A percentile compares a stretch with the other conserved stretches of the same genome.
Evolutionary conservation across 352 stramenopile species (phyloP).

Genomic region (Elongisporangium undulatum): DNA sequence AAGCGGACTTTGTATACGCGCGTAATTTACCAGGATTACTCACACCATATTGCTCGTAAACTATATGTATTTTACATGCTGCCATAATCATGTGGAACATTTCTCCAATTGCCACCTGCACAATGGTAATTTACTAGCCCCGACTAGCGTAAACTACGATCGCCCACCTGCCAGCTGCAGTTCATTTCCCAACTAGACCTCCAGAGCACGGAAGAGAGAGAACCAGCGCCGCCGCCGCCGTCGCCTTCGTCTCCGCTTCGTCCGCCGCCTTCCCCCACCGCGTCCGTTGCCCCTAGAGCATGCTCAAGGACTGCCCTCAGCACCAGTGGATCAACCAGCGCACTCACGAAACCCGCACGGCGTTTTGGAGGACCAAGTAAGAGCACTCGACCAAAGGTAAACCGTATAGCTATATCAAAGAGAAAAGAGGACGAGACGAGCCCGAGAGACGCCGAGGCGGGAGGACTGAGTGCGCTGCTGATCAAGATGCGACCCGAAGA

Average conservation of each 20-base stretch:
- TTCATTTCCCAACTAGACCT: neutral
- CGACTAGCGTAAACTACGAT: neutral
- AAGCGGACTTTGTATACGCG: neutral
- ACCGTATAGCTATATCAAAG: neutral
- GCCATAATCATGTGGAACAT: neutral
- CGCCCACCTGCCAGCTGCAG: neutral
- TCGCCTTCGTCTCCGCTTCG: no score
- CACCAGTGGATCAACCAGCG: constrained; percentile 89
- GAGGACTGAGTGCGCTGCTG: neutral
- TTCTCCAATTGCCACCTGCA: neutral
- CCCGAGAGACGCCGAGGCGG: neutral
- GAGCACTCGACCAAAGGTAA: neutral
- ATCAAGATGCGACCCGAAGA: neutral
- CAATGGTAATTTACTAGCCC: neutral
- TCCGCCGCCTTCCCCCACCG: neutral
- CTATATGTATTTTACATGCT: neutral
- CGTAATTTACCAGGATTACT: neutral
- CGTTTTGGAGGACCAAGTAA: constrained; percentile 65
- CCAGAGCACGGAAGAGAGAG: neutral
- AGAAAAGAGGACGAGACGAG: neutral
- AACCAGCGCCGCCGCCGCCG: neutral
- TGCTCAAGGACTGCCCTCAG: constrained; percentile 89
- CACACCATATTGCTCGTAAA: neutral
- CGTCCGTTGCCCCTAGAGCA: constrained; percentile 14
- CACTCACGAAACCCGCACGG: constrained; percentile 82